A percentile compares a stretch with the other conserved stretches of the same genome.
Evolutionary conservation across 495 filamentous ascomycete species (phyloP).

Genomic region (Aspergillus haitiensis): DNA sequence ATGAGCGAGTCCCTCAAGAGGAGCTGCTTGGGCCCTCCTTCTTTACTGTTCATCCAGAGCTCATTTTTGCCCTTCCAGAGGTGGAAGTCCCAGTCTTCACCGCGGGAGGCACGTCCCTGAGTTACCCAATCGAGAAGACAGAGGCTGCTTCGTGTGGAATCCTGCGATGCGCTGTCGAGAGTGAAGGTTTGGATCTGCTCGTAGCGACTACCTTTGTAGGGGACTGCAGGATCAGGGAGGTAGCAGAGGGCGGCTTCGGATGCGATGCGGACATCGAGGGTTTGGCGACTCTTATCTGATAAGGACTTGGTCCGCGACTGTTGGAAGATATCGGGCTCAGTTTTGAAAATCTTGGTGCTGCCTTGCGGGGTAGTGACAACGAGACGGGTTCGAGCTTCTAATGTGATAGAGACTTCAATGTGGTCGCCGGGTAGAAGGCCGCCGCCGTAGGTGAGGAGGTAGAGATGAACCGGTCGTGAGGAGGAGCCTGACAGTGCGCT

Average conservation of each 20-base stretch:
- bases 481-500: conserved; percentile 29
- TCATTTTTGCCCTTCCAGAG: conserved; percentile 83
- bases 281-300: conserved; percentile 64
- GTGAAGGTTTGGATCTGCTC: conserved; percentile 78
- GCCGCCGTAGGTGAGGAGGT: conserved; percentile 92
- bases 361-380: conserved; percentile 85
- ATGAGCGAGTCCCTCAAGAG: conserved; percentile 80
- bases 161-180: conserved; percentile 57
- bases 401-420: conserved; percentile 67
- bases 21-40: conserved; percentile 49
- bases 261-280: conserved; percentile 61
- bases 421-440: conserved; percentile 85
- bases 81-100: conserved; percentile 84
- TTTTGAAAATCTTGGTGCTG: conserved; percentile 93
- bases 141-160: conserved; percentile 51
- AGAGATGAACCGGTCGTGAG: conserved; percentile 60
- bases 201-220: conserved; percentile 77
- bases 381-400: conserved; percentile 65
- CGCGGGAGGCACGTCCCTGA: conserved; percentile 78
- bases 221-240: conserved; percentile 92
- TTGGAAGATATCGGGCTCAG: conserved; percentile 45
- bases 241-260: conserved; percentile 72
- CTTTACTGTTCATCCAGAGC: conserved; percentile 61
- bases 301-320: conserved; percentile 17
- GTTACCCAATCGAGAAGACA: conserved; percentile 92